Evolutionary conservation across 2,329 filamentous ascomycete species (phyloP).

Genomic region (Hypomyces perniciosus): DNA sequence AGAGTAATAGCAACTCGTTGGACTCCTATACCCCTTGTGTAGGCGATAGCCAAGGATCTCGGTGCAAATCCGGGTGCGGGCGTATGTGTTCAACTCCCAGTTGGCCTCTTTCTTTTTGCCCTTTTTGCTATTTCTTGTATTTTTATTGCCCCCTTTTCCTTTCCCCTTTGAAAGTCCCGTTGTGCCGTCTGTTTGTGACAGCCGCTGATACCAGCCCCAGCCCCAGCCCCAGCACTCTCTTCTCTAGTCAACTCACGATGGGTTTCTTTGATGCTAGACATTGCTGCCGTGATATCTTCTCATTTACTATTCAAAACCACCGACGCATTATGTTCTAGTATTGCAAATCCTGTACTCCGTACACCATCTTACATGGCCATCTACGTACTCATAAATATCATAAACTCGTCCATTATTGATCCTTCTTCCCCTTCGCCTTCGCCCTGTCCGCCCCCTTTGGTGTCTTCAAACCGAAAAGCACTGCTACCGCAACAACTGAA

Average conservation of each 20-base stretch:
- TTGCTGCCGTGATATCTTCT: too few relatives aligned
- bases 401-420: slow-evolving; percentile 12
- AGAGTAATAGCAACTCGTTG: slow-evolving; percentile 27
- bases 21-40: slow-evolving; percentile 26
- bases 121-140: neutral
- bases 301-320: too few relatives aligned
- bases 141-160: neutral
- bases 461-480: slow-evolving; percentile 65
- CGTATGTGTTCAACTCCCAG: slow-evolving; percentile 10
- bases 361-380: too few relatives aligned
- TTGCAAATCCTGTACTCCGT: neutral
- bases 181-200: neutral
- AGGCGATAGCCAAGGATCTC: slow-evolving; percentile 30
- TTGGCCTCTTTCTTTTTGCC: slow-evolving; percentile 2
- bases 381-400: neutral
- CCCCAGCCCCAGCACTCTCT: too few relatives aligned
- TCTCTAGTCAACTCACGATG: too few relatives aligned
- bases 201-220: too few relatives aligned
- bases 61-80: slow-evolving; percentile 33
- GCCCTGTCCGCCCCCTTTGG: slow-evolving; percentile 35
- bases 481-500: slow-evolving; percentile 62
- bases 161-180: neutral
- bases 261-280: too few relatives aligned
- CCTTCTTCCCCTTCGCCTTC: slow-evolving; percentile 17
- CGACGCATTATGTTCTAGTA: neutral